Conservation (phyloP, 306 rosid genomes). For the Casuarina glauca region DNA sequence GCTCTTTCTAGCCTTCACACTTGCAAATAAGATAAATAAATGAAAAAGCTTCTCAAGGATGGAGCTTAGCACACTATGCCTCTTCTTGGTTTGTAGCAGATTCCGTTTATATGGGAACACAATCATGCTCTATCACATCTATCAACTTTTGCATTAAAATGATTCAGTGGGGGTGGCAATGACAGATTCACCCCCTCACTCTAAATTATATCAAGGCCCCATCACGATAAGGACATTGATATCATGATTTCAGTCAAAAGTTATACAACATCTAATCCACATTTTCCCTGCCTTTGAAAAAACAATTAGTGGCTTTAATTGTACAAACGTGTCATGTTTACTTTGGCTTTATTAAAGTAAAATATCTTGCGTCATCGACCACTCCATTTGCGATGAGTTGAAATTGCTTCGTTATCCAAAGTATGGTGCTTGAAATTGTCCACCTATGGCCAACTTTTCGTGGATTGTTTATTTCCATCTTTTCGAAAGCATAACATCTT, state of each 20-base stretch:
- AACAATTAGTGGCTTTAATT: not conserved
- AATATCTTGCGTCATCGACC: not conserved
- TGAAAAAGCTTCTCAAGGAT: not conserved
- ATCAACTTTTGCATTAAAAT: not conserved
- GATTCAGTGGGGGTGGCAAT: not conserved
- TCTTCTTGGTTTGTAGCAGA: constrained; percentile 4
- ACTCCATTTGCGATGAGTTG: not conserved
- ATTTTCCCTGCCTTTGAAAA: not conserved
- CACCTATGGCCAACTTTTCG: not conserved
- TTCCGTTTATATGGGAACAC: constrained; percentile 6
- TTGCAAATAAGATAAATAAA: not conserved
- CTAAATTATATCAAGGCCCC: not conserved
- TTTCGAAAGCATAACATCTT: not conserved
- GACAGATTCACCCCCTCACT: not conserved
- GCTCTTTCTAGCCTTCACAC: not conserved
- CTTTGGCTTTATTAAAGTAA: not conserved
- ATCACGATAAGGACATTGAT: not conserved
- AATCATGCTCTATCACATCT: not conserved
- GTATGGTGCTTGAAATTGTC: not conserved
- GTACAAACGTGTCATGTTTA: not conserved
- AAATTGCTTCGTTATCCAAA: not conserved
- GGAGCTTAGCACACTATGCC: not conserved
- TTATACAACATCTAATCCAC: not conserved
- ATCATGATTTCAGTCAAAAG: not conserved
- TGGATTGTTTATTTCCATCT: not conserved